A percentile compares a stretch with the other conserved stretches of the same genome.
phyloP scores from a whole-genome alignment of 345 rosid species.

The Passiflora organensis region DNA sequence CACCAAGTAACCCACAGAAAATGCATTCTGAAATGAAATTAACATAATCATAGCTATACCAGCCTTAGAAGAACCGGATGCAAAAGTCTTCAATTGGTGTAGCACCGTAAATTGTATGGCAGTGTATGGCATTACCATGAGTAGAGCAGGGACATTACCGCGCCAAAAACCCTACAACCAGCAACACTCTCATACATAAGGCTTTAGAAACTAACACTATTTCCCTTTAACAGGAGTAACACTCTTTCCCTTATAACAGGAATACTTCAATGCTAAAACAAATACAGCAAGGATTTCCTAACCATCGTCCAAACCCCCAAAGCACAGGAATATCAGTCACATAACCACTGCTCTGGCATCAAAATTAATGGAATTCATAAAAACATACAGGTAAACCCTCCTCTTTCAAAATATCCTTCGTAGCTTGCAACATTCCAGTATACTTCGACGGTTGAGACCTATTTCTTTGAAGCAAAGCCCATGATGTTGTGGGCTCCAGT shows the following conservation, averaged over 20 bases:
- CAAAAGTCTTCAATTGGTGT: conserved; percentile 72
- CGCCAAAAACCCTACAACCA: conserved; percentile 94
- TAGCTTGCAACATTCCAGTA: conserved; percentile 85
- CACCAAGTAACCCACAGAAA: background rate
- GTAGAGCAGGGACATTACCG: conserved; percentile 96
- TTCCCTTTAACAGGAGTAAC: too few species aligned
- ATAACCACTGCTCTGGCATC: too few species aligned
- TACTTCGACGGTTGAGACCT: conserved; percentile 60
- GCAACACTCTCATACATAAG: background rate
- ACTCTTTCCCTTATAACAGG: background rate
- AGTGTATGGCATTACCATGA: conserved; percentile 96
- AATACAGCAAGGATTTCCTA: background rate
- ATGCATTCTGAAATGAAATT: background rate
- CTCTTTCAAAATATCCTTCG: conserved; percentile 83
- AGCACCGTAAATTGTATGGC: conserved; percentile 88
- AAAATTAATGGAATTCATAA: too few species aligned
- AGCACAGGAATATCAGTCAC: too few species aligned
- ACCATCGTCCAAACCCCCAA: too few species aligned
- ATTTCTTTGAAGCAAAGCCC: conserved; percentile 55
- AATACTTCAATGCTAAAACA: background rate
- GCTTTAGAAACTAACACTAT: too few species aligned
- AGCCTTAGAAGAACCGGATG: conserved; percentile 80
- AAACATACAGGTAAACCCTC: conserved; percentile 75
- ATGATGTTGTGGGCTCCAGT: conserved; percentile 78
- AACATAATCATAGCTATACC: conserved; percentile 32